Evolutionary conservation across 306 rosid genomes (phyloP), one percentile per base, ranked within the genome.

Genomic region (Vigna radiata): DNA sequence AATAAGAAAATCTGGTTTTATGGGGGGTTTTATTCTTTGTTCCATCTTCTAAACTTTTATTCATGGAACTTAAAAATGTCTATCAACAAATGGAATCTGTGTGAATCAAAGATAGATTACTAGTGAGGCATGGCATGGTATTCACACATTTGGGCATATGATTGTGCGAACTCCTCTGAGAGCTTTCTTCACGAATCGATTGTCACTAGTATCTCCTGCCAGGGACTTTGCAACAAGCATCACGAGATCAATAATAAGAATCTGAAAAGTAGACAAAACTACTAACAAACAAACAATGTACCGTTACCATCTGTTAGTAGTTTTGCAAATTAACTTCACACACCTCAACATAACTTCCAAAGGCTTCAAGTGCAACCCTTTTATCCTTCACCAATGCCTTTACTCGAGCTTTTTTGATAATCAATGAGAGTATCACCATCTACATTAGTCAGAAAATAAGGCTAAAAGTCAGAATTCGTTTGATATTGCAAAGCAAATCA

Each of bases 291-390:
- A 68, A 74, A 58, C 43, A 50, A 62, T 58, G 47, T 41, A 37
- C 39, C 62, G 29, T 47, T 61, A 64, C 23, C 64, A 33, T 25
- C 27, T 50, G 6, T 5, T 29, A 1, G 72, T 25, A 36, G 76
- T 83, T 78, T 70, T 70, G 39, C 31, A 61, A 69, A 73, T 78
- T 63, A 41, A 70, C 60, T 77, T 73, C 77, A 70, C 82, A 54
- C 41, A 95, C 98, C 93, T 92, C 98, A 76, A 95, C 97, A 79
- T 95, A 95, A 74, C 81, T 89, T 74, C 98, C 98, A 79, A 92
- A 92, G 59, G 98, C 91, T 86, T 95, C 97, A 75, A 92, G 96
- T 9, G 97, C 97, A 72, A 88, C 90, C 27, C 89, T 85, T 84
- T 88, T 92, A 82, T 95, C 96, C 85, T 87, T 95, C 77, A 92